Conservation (phyloP, 2,329 filamentous ascomycete genomes). For the Botrytis elliptica region DNA sequence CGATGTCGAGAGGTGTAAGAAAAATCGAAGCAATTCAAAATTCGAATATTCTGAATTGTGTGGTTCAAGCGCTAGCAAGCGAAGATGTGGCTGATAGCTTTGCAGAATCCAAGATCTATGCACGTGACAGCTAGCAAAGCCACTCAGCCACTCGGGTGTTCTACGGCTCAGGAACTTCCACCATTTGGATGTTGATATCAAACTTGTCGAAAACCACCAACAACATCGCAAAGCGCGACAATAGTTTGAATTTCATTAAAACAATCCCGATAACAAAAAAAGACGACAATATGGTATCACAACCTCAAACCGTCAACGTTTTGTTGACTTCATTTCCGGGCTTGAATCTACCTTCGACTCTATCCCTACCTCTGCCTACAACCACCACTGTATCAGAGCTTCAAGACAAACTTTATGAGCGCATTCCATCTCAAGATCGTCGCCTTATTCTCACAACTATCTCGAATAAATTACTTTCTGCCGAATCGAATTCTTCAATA, state of each 20-base stretch:
- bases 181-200: neutral
- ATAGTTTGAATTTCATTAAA: neutral
- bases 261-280: neutral
- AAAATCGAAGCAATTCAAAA: constrained; percentile 8
- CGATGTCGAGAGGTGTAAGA: constrained; percentile 26
- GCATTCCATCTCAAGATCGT: constrained; percentile 55
- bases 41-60: constrained; percentile 22
- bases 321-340: constrained; percentile 83
- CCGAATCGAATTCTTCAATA: constrained; percentile 54
- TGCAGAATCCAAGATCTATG: rapidly evolving
- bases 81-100: constrained; percentile 24
- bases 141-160: neutral
- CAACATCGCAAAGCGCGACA: neutral
- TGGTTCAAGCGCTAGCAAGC: constrained; percentile 21
- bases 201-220: neutral
- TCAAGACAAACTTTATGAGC: constrained; percentile 59
- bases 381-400: constrained; percentile 67
- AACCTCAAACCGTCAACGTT: constrained; percentile 65
- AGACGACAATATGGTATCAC: constrained; percentile 50
- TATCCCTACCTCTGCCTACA: constrained; percentile 70
- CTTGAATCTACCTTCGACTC: constrained; percentile 76
- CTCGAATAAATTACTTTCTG: constrained; percentile 67
- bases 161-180: neutral
- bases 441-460: constrained; percentile 79
- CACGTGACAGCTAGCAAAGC: neutral